Percentiles rank a stretch among this genome's conserved stretches.
Conservation (phyloP, 2,329 filamentous ascomycete genomes). For the Beauveria medogensis region DNA sequence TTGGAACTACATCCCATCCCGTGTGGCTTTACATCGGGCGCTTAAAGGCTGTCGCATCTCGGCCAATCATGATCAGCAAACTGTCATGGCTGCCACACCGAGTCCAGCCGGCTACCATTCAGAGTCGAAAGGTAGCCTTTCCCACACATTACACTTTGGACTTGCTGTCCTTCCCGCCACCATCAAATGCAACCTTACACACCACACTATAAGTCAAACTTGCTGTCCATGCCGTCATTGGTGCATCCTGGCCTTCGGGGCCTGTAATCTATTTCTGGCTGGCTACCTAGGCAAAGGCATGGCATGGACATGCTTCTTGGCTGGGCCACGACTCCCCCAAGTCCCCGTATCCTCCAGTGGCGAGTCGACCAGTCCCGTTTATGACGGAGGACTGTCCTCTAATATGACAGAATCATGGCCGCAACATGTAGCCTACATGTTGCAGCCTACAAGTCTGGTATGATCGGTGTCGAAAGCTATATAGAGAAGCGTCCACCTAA, state of each 20-base stretch:
- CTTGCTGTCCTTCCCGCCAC: background rate
- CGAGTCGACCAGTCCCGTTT: background rate
- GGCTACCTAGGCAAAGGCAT: background rate
- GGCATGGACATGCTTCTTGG: background rate
- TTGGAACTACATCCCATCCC: background rate
- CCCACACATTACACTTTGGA: background rate
- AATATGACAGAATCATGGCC: background rate
- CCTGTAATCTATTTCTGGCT: background rate
- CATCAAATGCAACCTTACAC: too few relatives aligned
- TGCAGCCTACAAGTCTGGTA: too few relatives aligned
- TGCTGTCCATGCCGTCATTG: background rate
- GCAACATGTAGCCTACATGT: too few relatives aligned
- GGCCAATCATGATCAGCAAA: slow-evolving; percentile 1
- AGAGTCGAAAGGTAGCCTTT: background rate
- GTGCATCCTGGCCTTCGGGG: background rate
- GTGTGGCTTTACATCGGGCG: slow-evolving; percentile 4
- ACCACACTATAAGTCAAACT: background rate
- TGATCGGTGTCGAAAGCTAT: too few relatives aligned
- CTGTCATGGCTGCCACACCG: slow-evolving; percentile 2
- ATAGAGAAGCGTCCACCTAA: background rate
- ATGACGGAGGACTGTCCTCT: background rate
- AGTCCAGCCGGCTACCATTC: background rate
- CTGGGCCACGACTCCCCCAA: background rate
- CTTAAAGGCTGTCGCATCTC: background rate
- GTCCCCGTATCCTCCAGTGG: background rate